phyloP scores from a whole-genome alignment of 164 flowering plant species.

The Vitis rotundifolia region DNA sequence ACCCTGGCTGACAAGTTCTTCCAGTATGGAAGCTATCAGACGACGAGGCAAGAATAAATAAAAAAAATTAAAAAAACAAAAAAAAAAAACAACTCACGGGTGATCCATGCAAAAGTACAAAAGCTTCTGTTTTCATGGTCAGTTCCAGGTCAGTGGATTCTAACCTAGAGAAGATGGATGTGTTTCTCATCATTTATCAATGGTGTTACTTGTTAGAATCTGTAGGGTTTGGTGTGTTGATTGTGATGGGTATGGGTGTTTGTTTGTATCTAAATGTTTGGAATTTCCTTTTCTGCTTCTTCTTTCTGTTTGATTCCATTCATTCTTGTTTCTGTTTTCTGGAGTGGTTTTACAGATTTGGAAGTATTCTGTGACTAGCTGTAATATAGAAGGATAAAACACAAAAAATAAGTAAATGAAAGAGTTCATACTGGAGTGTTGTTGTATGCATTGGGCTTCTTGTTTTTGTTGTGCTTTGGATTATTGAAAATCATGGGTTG shows the following conservation, averaged over 20 bases:
- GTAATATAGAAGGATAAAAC: neutral
- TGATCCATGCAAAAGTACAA: too few relatives aligned
- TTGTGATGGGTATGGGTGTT: slow-evolving; percentile 7
- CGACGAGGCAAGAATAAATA: neutral
- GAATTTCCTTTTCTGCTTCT: neutral
- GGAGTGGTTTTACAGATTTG: neutral
- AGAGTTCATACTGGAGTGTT: too few relatives aligned
- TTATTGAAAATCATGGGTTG: too few relatives aligned
- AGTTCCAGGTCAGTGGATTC: neutral
- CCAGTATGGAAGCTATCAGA: too few relatives aligned
- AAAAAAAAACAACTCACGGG: neutral
- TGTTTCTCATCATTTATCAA: too few relatives aligned
- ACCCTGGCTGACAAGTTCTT: slow-evolving; percentile 6
- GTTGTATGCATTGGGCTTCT: too few relatives aligned
- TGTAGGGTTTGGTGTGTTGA: slow-evolving; percentile 7
- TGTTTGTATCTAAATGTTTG: too few relatives aligned
- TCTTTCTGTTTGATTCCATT: slow-evolving; percentile 11
- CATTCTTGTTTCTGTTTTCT: slow-evolving; percentile 6
- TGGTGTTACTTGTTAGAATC: neutral
- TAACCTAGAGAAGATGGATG: too few relatives aligned
- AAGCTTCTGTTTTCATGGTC: neutral
- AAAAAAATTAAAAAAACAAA: too few relatives aligned
- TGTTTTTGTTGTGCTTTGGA: too few relatives aligned
- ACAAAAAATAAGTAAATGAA: slow-evolving; percentile 6
- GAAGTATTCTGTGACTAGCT: slow-evolving; percentile 5